Percentiles rank a stretch among this genome's conserved stretches.
Evolutionary conservation across 345 rosid species (phyloP).

Genomic region (Murraya paniculata): DNA sequence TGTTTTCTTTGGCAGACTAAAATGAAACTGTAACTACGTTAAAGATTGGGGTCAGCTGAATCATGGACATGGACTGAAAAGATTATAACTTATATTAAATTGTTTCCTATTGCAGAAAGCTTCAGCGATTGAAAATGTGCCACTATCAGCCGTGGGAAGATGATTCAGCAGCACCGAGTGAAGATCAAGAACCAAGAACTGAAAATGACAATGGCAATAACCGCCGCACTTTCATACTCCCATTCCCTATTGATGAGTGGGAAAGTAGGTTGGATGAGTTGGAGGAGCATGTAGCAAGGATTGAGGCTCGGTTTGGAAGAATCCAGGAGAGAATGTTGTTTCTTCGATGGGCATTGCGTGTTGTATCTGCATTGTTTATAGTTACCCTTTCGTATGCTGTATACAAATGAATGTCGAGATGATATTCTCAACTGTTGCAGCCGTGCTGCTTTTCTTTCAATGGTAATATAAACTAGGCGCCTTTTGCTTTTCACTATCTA

Average conservation of each 20-base stretch:
- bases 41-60: not conserved
- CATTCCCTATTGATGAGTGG: slow-evolving; percentile 4
- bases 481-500: not conserved
- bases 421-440: not conserved
- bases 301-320: slow-evolving; percentile 19
- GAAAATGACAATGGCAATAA: slow-evolving; percentile 2
- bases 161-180: slow-evolving; percentile 13
- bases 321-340: slow-evolving; percentile 23
- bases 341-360: slow-evolving; percentile 16
- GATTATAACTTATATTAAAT: not conserved
- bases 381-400: slow-evolving; percentile 23
- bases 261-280: slow-evolving; percentile 20
- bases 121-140: slow-evolving; percentile 26
- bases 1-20: not conserved
- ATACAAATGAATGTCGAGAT: slow-evolving; percentile 19
- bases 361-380: slow-evolving; percentile 13
- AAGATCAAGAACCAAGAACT: slow-evolving; percentile 5
- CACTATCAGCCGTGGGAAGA: slow-evolving; percentile 29
- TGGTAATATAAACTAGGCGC: not conserved
- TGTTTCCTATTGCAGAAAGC: slow-evolving; percentile 11
- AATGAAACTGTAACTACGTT: not conserved
- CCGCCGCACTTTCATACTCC: no score
- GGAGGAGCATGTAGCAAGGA: slow-evolving; percentile 23
- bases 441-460: not conserved
- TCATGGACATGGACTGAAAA: not conserved